Evolutionary conservation across 2,329 filamentous ascomycete species (phyloP).

Genomic region (Talaromyces verruculosus): DNA sequence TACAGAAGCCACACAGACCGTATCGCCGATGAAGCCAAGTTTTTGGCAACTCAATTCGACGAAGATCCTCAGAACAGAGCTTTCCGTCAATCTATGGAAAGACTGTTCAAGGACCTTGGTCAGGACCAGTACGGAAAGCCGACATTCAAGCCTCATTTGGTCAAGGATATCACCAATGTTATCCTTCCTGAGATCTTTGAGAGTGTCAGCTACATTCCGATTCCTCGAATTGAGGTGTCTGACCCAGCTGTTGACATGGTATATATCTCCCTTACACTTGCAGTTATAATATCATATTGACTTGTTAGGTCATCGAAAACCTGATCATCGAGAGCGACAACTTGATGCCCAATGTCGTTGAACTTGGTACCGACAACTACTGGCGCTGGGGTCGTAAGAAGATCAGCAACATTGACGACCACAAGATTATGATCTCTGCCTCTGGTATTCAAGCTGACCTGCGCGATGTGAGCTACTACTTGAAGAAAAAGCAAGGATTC

Average conservation of each 20-base stretch:
- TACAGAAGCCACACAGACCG: conserved; percentile 84
- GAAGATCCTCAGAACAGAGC: conserved; percentile 80
- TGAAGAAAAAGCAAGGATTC: conserved; percentile 94
- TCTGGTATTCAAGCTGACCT: conserved; percentile 92
- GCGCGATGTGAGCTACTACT: conserved; percentile 85
- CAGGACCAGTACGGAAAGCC: conserved; percentile 81
- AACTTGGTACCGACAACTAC: conserved; percentile 89
- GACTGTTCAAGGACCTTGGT: conserved; percentile 87
- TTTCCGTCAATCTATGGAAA: conserved; percentile 73
- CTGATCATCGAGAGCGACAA: conserved; percentile 95
- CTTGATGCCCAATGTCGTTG: conserved; percentile 86
- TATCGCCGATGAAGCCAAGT: conserved; percentile 85
- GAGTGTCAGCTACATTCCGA: conserved; percentile 82
- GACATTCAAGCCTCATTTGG: conserved; percentile 84
- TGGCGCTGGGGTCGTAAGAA: conserved; percentile 93
- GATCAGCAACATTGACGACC: conserved; percentile 75
- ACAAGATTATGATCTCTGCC: conserved; percentile 77
- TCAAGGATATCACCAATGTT: conserved; percentile 85
- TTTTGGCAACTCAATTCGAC: conserved; percentile 84
- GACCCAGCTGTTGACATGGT: conserved; percentile 78
- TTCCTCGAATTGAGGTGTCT: conserved; percentile 90
- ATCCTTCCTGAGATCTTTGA: conserved; percentile 82
- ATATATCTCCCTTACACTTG: conserved; percentile 20
- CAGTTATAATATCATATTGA: neutral
- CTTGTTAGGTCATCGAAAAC: conserved; percentile 75